Base-by-base conservation (phyloP, 345 rosid species). In the Mallotus nudiflorus region DNA sequence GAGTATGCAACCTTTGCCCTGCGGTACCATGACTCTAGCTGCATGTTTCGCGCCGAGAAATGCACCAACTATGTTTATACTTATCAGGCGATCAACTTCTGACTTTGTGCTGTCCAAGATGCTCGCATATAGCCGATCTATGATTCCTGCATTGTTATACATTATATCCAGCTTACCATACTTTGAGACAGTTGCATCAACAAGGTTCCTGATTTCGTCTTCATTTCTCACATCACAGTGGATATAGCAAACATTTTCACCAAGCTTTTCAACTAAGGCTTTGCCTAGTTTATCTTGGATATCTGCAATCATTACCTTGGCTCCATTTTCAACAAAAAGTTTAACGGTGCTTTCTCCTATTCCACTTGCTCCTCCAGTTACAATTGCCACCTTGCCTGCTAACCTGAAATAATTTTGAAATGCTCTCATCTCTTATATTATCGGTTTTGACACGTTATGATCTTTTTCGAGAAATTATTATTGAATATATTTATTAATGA, bases 1-100 rank as follows among this genome's bases (percentile, higher is more conserved):
- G 13, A 78, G 45, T 5, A 82, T 82, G 74, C 76, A 77, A n/a
- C 90, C 82, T 62, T 58, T 62, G 28, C 51, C n/a, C 6, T 51
- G 66, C 1, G 67, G 76, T 2, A 80, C 66, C 84, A 85, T 85
- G 14, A 78, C 82, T 62, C 79, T 72, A 0, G 84, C 69, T 0
- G 89, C 84, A 29, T 82, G 85, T 65, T 85, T 85, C 44, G 83
- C 82, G 1, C 74, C 88, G 0, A 82, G 50, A 76, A 80, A 77
- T 22, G 73, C 73, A 4, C 85, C 83, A 0, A 63, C 33, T 25
- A 78, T 6, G 60, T 85, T 85, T 5, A 83, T 81, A 13, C 50
- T 54, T 2, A 83, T 22, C 25, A 75, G 9, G 14, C 69, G 71
- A 49, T 85, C 85, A 12, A 85, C n/a, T 25, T 83, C 78, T 3